Evolutionary conservation across 2,329 filamentous ascomycete species (phyloP).

Genomic region (Alternaria tenuissima): DNA sequence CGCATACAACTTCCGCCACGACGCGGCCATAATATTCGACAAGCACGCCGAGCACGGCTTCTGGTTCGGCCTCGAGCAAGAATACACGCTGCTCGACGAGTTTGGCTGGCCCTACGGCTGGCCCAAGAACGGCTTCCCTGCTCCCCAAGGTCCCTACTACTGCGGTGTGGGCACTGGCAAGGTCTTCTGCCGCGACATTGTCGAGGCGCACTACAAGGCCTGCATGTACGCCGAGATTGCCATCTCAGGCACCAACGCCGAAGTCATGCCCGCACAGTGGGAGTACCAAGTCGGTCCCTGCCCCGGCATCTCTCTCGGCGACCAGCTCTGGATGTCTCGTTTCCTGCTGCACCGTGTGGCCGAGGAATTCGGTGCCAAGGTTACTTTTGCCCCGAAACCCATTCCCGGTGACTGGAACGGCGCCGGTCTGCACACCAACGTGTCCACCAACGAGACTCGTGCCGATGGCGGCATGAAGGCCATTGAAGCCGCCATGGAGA

Average conservation of each 20-base stretch:
- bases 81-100: conserved; percentile 91
- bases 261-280: conserved; percentile 98
- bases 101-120: conserved; percentile 92
- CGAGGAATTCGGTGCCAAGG: conserved; percentile 95
- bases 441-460: conserved; percentile 89
- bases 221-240: conserved; percentile 89
- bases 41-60: conserved; percentile 81
- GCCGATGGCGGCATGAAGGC: conserved; percentile 92
- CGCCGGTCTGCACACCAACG: conserved; percentile 91
- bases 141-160: conserved; percentile 94
- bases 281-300: conserved; percentile 97
- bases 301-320: conserved; percentile 85
- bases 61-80: conserved; percentile 98
- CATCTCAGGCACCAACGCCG: conserved; percentile 98
- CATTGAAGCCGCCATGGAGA: conserved; percentile 79
- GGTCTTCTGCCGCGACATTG: conserved; percentile 97
- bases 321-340: conserved; percentile 93
- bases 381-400: conserved; percentile 95
- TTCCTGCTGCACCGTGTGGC: conserved; percentile 90
- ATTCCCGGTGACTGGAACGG: conserved; percentile 98
- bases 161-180: conserved; percentile 97
- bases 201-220: conserved; percentile 92
- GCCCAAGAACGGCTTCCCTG: conserved; percentile 87
- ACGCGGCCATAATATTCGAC: conserved; percentile 89
- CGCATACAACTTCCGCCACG: conserved; percentile 98